phyloP scores from a whole-genome alignment of 768 basidiomycete species.

The Macrolepiota fuliginosa region DNA sequence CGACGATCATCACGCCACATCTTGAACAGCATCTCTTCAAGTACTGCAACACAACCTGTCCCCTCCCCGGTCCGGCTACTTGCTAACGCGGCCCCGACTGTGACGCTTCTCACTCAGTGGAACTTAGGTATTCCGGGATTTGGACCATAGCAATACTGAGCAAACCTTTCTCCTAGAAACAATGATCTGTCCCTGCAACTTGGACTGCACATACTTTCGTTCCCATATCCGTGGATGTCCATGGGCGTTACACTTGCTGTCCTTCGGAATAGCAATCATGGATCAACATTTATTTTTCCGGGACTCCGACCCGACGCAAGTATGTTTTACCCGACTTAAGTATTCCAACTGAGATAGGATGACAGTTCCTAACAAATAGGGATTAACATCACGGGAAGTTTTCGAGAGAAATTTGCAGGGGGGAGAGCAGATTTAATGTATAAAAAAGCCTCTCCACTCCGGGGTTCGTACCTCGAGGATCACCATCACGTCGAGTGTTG shows the following conservation, averaged over 20 bases:
- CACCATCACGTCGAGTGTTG: too few relatives aligned
- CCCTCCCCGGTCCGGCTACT: neutral
- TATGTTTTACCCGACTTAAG: too few relatives aligned
- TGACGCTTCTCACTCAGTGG: neutral
- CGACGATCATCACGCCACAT: conserved; percentile 1
- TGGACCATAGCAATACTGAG: neutral
- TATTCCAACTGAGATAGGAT: neutral
- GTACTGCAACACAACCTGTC: neutral
- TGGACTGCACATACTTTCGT: neutral
- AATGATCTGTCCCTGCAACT: neutral
- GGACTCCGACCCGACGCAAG: too few relatives aligned
- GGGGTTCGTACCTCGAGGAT: neutral
- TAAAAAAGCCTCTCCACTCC: neutral
- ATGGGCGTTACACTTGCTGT: neutral
- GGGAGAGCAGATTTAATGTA: neutral
- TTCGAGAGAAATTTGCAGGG: neutral
- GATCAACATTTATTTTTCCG: neutral
- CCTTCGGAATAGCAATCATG: neutral
- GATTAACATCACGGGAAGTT: neutral
- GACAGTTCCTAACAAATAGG: neutral
- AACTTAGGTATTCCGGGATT: neutral
- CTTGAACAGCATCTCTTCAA: neutral
- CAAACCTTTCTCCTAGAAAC: too few relatives aligned
- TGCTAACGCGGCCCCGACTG: neutral
- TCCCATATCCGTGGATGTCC: neutral